A percentile compares a stretch with the other conserved stretches of the same genome.
Conservation (phyloP, 345 rosid species). For the Salix suchowensis region DNA sequence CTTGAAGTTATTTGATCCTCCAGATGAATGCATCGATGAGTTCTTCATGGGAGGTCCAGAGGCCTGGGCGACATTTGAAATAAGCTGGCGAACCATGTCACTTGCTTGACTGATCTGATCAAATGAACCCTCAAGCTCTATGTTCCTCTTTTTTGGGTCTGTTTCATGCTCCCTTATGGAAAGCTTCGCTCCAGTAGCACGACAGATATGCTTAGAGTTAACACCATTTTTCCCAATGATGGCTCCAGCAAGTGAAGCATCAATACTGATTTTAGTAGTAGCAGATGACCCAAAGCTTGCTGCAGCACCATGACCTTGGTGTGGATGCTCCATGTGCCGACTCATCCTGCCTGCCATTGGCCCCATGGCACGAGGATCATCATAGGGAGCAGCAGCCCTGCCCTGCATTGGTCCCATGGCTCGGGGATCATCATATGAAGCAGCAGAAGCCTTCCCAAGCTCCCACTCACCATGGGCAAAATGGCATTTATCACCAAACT, state of each 20-base stretch:
- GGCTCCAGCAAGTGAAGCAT: conserved; percentile 88
- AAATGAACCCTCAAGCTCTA: conserved; percentile 90
- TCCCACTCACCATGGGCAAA: conserved; percentile 89
- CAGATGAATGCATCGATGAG: conserved; percentile 14
- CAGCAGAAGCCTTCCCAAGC: conserved; percentile 53
- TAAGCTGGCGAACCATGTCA: conserved; percentile 88
- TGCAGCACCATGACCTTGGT: conserved; percentile 44
- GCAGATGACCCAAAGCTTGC: conserved; percentile 88
- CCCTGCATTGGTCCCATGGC: conserved; percentile 30
- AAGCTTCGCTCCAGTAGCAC: conserved; percentile 81
- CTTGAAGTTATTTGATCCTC: conserved; percentile 54
- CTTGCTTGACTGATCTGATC: conserved; percentile 97
- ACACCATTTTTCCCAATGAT: conserved; percentile 94
- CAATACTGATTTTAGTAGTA: conserved; percentile 86
- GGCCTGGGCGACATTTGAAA: conserved; percentile 57
- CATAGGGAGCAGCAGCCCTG: conserved; percentile 37
- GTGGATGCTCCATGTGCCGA: conserved; percentile 47
- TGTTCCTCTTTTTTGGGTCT: conserved; percentile 76
- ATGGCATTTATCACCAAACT: conserved; percentile 77
- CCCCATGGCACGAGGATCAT: conserved; percentile 53
- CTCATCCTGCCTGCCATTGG: conserved; percentile 41
- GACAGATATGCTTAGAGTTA: conserved; percentile 84
- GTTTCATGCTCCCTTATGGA: conserved; percentile 81
- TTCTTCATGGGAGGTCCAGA: conserved; percentile 35
- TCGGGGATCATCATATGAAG: conserved; percentile 58